phyloP scores from a whole-genome alignment of 192 early-diverging fungal genomes.

The Umbelopsis ramanniana region DNA sequence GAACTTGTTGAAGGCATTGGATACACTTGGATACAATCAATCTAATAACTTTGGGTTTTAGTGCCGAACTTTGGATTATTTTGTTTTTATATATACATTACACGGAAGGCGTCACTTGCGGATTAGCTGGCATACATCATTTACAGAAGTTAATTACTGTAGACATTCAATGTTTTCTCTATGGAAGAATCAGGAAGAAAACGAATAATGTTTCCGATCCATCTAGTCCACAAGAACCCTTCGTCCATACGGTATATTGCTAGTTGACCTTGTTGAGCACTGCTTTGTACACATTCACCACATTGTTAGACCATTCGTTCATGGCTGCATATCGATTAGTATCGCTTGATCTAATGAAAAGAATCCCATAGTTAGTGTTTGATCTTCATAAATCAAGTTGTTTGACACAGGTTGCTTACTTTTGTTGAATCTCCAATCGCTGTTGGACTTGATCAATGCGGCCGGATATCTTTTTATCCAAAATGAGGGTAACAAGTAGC shows the following conservation, averaged over 20 bases:
- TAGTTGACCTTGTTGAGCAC: slow-evolving; percentile 58
- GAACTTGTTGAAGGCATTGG: slow-evolving; percentile 73
- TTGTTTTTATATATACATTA: slow-evolving; percentile 10
- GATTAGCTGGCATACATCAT: not conserved
- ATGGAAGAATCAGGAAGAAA: not conserved
- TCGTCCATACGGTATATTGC: slow-evolving; percentile 5
- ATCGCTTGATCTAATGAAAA: slow-evolving; percentile 58
- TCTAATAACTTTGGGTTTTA: slow-evolving; percentile 40
- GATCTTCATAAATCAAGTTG: not conserved
- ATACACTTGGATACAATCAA: slow-evolving; percentile 34
- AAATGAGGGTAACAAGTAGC: slow-evolving; percentile 83
- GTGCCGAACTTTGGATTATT: not conserved
- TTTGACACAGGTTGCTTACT: slow-evolving; percentile 49
- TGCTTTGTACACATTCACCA: slow-evolving; percentile 63
- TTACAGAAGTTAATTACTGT: too few species aligned
- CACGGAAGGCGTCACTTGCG: not conserved
- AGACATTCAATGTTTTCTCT: not conserved
- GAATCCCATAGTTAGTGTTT: not conserved
- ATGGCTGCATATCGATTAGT: slow-evolving; percentile 68
- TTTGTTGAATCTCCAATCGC: slow-evolving; percentile 70
- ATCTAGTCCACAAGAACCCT: too few species aligned
- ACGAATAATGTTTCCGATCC: not conserved
- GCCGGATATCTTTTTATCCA: slow-evolving; percentile 86
- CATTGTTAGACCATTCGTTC: slow-evolving; percentile 73
- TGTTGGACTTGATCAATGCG: slow-evolving; percentile 91